Evolutionary conservation across 108 stramenopile species (phyloP).

Genomic region (Pseudonitzschia delicatissima): DNA sequence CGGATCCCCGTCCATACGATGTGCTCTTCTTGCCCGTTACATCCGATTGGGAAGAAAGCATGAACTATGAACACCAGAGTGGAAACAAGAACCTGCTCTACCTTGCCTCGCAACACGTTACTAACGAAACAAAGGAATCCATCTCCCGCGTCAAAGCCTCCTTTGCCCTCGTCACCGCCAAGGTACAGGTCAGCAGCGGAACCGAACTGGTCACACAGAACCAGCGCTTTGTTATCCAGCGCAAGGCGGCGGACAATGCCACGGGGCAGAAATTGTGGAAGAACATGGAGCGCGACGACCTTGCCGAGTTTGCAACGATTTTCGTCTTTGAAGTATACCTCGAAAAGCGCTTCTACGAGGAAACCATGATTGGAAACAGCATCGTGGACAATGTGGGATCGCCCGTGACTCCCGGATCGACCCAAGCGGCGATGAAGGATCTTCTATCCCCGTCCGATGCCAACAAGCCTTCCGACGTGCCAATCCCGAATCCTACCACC

Average conservation of each 20-base stretch:
- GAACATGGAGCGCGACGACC: constrained; percentile 20
- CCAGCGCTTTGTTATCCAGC: constrained; percentile 32
- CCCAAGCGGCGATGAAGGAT: constrained; percentile 17
- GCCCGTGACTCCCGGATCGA: constrained; percentile 8
- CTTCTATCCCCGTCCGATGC: constrained; percentile 11
- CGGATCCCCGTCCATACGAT: constrained; percentile 38
- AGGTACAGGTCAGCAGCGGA: constrained; percentile 26
- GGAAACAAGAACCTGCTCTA: constrained; percentile 45
- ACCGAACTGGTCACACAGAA: constrained; percentile 19
- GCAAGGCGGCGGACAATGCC: constrained; percentile 2
- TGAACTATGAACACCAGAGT: constrained; percentile 40
- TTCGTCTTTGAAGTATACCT: constrained; percentile 50
- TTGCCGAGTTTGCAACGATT: constrained; percentile 37
- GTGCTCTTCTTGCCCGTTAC: constrained; percentile 33
- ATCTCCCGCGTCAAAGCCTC: constrained; percentile 33
- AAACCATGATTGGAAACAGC: not conserved
- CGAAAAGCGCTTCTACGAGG: constrained; percentile 40
- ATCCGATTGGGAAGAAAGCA: constrained; percentile 21
- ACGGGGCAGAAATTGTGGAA: constrained; percentile 25
- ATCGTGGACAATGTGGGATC: not conserved
- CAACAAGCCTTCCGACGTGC: constrained; percentile 27
- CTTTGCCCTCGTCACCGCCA: constrained; percentile 24
- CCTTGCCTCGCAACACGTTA: constrained; percentile 39
- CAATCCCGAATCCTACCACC: constrained; percentile 24
- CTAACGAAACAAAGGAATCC: constrained; percentile 23